Percentiles rank a stretch among this genome's conserved stretches.
Conservation (phyloP, 352 stramenopile genomes). For the Globisporangium emineosum region DNA sequence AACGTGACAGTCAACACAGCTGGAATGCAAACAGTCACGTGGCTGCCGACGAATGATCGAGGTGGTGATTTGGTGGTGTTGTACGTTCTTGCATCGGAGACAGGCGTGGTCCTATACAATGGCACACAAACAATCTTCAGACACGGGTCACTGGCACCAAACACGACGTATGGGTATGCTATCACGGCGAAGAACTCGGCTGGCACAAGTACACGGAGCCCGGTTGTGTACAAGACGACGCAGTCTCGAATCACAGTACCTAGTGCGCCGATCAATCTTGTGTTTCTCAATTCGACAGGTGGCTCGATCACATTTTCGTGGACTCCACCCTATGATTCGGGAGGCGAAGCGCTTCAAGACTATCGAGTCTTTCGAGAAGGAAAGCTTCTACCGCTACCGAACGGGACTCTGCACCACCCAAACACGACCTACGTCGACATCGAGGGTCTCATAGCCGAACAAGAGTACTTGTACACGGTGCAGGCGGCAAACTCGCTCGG, state of each 20-base stretch:
- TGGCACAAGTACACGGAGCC: slow-evolving; percentile 31
- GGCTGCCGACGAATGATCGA: slow-evolving; percentile 33
- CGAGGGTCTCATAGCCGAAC: slow-evolving; percentile 23
- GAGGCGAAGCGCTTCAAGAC: slow-evolving; percentile 29
- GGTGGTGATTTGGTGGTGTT: slow-evolving; percentile 30
- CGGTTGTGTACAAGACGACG: slow-evolving; percentile 22
- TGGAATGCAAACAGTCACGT: slow-evolving; percentile 43
- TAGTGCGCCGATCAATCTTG: slow-evolving; percentile 24
- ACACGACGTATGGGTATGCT: slow-evolving; percentile 44
- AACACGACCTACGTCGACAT: slow-evolving; percentile 28
- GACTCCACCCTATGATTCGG: slow-evolving; percentile 38
- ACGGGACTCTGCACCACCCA: slow-evolving; percentile 1
- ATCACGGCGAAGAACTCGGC: slow-evolving; percentile 39
- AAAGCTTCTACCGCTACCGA: background rate
- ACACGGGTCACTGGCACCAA: slow-evolving; percentile 29
- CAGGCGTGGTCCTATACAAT: slow-evolving; percentile 34
- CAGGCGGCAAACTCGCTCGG: slow-evolving; percentile 39
- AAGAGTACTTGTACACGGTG: slow-evolving; percentile 41
- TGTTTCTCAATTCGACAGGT: slow-evolving; percentile 16
- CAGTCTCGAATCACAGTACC: slow-evolving; percentile 23
- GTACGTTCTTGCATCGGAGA: slow-evolving; percentile 38
- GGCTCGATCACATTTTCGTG: slow-evolving; percentile 46
- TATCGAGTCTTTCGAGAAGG: slow-evolving; percentile 46
- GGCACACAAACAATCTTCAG: slow-evolving; percentile 33
- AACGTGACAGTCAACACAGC: slow-evolving; percentile 28